phyloP scores from a whole-genome alignment of 495 filamentous ascomycete genomes.

The Collariella sp. region DNA sequence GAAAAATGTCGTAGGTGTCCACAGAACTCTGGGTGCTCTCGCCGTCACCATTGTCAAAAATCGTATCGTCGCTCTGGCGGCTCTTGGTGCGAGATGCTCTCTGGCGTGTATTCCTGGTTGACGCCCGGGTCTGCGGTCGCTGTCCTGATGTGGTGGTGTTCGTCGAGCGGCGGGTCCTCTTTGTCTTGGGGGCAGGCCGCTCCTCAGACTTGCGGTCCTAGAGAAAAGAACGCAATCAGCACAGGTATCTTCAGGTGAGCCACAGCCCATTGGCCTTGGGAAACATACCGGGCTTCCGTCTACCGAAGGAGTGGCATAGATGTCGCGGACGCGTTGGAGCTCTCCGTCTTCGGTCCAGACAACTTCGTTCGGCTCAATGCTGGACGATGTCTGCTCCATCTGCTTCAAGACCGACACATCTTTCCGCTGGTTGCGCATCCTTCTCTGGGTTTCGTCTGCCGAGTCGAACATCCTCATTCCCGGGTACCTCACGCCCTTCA shows the following conservation, averaged over 20 bases:
- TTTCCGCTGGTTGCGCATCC: conserved; percentile 82
- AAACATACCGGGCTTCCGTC: conserved; percentile 41
- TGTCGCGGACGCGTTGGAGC: conserved; percentile 44
- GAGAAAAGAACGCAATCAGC: not conserved
- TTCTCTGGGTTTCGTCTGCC: conserved; percentile 64
- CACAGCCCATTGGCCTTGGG: too few relatives aligned
- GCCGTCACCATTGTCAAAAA: conserved; percentile 7
- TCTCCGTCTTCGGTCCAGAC: conserved; percentile 53
- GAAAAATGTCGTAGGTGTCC: conserved; percentile 29
- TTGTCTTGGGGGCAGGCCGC: conserved; percentile 16
- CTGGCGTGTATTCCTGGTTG: conserved; percentile 16
- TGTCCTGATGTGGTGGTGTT: not conserved
- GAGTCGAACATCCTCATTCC: conserved; percentile 89
- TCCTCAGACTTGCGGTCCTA: conserved; percentile 24
- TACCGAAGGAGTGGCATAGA: conserved; percentile 42
- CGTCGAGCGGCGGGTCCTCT: conserved; percentile 18
- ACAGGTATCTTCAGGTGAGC: not conserved
- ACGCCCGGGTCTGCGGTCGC: conserved; percentile 10
- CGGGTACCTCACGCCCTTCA: conserved; percentile 73
- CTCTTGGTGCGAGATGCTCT: conserved; percentile 5
- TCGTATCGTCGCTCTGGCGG: not conserved
- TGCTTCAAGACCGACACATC: conserved; percentile 57
- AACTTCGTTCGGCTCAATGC: conserved; percentile 62
- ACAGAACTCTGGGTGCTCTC: conserved; percentile 5
- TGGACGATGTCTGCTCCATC: conserved; percentile 59